Percentiles rank a stretch among this genome's conserved stretches.
phyloP scores from a whole-genome alignment of 2,329 filamentous ascomycete genomes.

The Aspergillus sp. region DNA sequence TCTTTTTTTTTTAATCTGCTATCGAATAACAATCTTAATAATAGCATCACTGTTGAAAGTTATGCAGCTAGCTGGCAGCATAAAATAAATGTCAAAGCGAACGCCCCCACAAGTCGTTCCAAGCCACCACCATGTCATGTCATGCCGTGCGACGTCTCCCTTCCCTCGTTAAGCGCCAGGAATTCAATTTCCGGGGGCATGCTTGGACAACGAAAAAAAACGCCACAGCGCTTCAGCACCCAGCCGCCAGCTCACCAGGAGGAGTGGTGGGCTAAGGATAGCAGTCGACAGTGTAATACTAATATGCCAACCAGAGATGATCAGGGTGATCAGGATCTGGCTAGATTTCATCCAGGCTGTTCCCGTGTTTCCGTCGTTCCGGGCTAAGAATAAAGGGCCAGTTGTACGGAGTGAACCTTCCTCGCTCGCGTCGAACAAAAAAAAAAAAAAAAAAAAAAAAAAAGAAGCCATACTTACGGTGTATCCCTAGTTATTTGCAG shows the following conservation, averaged over 20 bases:
- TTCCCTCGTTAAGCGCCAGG: neutral
- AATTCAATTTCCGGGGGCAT: neutral
- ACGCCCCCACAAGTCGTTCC: neutral
- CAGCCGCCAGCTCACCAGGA: neutral
- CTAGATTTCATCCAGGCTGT: no score
- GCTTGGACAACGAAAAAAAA: neutral
- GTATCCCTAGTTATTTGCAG: no score
- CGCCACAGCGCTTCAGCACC: neutral
- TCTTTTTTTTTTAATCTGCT: no score
- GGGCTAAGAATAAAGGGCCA: neutral
- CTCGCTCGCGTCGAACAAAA: no score
- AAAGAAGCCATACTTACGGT: no score
- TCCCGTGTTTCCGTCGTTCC: no score
- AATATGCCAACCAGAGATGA: neutral
- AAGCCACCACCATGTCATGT: neutral
- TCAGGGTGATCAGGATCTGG: neutral
- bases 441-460: no score
- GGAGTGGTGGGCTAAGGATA: neutral
- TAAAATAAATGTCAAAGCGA: neutral
- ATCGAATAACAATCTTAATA: neutral
- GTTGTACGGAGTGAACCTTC: no score
- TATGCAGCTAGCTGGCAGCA: neutral
- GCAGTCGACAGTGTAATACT: no score
- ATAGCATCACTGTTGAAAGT: no score
- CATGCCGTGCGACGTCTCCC: neutral